Evolutionary conservation across 1,284 basidiomycete species (phyloP).

Genomic region (Inonotus obliquus): DNA sequence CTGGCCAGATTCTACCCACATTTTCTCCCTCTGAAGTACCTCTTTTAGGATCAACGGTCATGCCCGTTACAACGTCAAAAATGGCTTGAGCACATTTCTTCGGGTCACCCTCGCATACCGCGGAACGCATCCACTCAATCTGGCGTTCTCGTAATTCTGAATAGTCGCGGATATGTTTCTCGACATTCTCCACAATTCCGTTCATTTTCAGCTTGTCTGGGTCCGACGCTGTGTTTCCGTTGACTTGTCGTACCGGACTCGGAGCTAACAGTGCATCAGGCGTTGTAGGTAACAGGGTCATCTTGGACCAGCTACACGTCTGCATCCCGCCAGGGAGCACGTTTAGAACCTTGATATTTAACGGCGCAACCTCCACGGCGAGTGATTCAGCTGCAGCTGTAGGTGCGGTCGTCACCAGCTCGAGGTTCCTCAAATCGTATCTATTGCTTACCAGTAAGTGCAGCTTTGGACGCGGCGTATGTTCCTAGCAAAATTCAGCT

Average conservation of each 20-base stretch:
- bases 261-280: slow-evolving; percentile 7
- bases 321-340: slow-evolving; percentile 20
- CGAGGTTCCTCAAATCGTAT: not conserved
- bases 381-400: slow-evolving; percentile 20
- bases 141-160: slow-evolving; percentile 4
- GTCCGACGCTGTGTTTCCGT: not conserved
- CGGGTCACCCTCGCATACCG: slow-evolving; percentile 14
- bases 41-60: not conserved
- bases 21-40: not conserved
- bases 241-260: not conserved
- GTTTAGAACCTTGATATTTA: slow-evolving; percentile 20
- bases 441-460: slow-evolving; percentile 16
- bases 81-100: slow-evolving; percentile 13
- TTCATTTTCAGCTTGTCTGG: not conserved
- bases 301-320: slow-evolving; percentile 18
- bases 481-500: slow-evolving; percentile 10
- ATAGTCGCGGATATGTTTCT: slow-evolving; percentile 11
- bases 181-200: not conserved
- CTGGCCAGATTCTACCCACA: slow-evolving; percentile 13
- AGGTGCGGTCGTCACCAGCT: not conserved
- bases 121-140: slow-evolving; percentile 7
- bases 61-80: slow-evolving; percentile 2
- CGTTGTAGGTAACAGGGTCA: slow-evolving; percentile 11
- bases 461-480: slow-evolving; percentile 22
- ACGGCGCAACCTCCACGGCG: slow-evolving; percentile 17